Evolutionary conservation across 1,139 yeast genomes (phyloP).

Genomic region (Magnusiomyces suaveolens): DNA sequence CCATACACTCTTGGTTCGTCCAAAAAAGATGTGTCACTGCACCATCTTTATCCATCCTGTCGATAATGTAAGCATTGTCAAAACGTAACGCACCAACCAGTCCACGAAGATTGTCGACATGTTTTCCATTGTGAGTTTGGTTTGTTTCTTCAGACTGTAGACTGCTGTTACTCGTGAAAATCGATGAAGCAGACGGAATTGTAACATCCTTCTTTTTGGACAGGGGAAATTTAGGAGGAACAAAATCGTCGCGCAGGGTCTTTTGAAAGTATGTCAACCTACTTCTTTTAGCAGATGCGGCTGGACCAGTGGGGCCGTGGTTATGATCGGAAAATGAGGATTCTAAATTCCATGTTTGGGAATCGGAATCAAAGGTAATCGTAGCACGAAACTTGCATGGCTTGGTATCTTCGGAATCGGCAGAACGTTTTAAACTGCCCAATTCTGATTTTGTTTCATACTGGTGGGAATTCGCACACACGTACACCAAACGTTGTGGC

Average conservation of each 20-base stretch:
- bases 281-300: constrained; percentile 8
- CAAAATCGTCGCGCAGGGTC: constrained; percentile 7
- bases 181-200: neutral
- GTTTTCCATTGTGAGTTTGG: neutral
- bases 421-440: neutral
- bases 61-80: constrained; percentile 14
- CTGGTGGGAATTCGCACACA: neutral
- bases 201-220: neutral
- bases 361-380: neutral
- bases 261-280: constrained; percentile 14
- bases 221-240: constrained; percentile 2
- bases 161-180: neutral
- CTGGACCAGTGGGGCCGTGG: constrained; percentile 14
- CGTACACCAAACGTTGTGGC: neutral
- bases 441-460: neutral
- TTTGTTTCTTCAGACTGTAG: neutral
- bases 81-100: constrained; percentile 14
- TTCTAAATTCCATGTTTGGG: constrained; percentile 4
- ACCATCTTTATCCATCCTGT: constrained; percentile 12
- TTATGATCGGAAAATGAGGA: constrained; percentile 10
- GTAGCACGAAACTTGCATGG: constrained; percentile 10
- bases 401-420: neutral
- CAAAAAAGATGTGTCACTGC: constrained; percentile 13
- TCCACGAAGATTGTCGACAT: constrained; percentile 9
- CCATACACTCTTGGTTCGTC: constrained; percentile 14